Evolutionary conservation across 2,329 filamentous ascomycete genomes (phyloP), one percentile per base, ranked within the genome.

Genomic region (Pseudopithomyces chartarum): DNA sequence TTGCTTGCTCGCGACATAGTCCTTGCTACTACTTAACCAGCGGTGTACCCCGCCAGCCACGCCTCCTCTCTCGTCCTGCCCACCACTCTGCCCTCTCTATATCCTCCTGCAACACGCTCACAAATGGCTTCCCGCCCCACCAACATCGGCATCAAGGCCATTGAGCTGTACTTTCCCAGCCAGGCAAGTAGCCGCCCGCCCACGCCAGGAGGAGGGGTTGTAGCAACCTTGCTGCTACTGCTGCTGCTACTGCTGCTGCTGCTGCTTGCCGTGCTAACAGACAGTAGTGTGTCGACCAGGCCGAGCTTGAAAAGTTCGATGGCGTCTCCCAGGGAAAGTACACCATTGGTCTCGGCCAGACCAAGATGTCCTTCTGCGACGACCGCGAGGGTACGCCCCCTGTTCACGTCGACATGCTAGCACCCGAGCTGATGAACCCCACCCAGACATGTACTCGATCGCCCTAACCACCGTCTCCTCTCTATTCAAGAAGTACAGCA

Each of bases 281-380:
- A 42, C 53, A 17, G 39, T 75, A 82, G 80, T 82, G 80, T 66
- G 81, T 83, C 62, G 81, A 82, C 70, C 81, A 83, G 72, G 66
- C 78, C 60, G 80, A 82, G 66, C 79, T 83, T 58, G 81, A 83
- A 71, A 81, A 81, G 73, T 82, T 82, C 76, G 81, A 83, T 80
- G 81, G 81, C 73, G 80, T 83, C 58, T 75, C 74, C 56, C 66
- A 73, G 58, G 81, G 81, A 67, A 83, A 83, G 67, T 83, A 83
- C 76, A 82, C 81, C 51, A 82, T 83, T 74, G 81, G 81, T 58
- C 79, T 83, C 58, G 81, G 81, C 66, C 81, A 82, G 76, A 82
- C 80, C 62, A 81, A 80, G 71, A 83, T 83, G 81, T 81, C 79
- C 75, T 83, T 82, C 74, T 82, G 81, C 71, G 80, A 82, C 71